These are phyloP conservation scores for Sarcomyxa edulis DNA, from an alignment of 768 basidiomycete genomes.

Conservation along the genomic window DNA sequence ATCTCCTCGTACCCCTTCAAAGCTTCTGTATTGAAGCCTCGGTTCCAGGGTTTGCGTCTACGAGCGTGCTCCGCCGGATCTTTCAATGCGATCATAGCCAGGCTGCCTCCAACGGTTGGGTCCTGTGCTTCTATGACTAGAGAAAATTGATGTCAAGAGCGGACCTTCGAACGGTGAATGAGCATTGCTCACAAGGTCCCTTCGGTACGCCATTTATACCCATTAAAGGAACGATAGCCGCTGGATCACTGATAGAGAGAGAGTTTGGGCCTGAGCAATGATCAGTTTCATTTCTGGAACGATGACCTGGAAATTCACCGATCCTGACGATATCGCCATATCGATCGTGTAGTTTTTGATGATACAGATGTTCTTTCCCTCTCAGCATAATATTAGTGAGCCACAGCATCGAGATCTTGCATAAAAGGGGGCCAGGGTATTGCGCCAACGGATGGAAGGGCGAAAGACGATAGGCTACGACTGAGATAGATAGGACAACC, in stretches of 20 bases:
- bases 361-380: constrained; percentile 43
- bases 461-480: constrained; percentile 41
- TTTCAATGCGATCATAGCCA: constrained; percentile 29
- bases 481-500: constrained; percentile 21
- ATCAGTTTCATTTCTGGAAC: neutral
- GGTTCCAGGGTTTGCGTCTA: constrained; percentile 44
- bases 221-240: constrained; percentile 40
- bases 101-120: constrained; percentile 23
- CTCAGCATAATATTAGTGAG: constrained; percentile 26
- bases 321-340: constrained; percentile 57
- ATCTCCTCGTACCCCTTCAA: constrained; percentile 41
- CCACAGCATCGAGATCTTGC: constrained; percentile 35
- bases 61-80: constrained; percentile 38
- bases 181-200: constrained; percentile 42
- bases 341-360: constrained; percentile 38
- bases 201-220: constrained; percentile 49
- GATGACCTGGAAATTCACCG: constrained; percentile 26
- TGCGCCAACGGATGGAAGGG: constrained; percentile 47
- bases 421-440: constrained; percentile 43
- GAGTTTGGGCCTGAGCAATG: constrained; percentile 56
- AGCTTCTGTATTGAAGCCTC: constrained; percentile 39
- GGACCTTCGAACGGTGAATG: neutral
- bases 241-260: constrained; percentile 42
- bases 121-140: constrained; percentile 29
- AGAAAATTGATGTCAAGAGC: neutral